Base-by-base conservation (phyloP, 2,329 filamentous ascomycete species). In the Amauroascus niger region DNA sequence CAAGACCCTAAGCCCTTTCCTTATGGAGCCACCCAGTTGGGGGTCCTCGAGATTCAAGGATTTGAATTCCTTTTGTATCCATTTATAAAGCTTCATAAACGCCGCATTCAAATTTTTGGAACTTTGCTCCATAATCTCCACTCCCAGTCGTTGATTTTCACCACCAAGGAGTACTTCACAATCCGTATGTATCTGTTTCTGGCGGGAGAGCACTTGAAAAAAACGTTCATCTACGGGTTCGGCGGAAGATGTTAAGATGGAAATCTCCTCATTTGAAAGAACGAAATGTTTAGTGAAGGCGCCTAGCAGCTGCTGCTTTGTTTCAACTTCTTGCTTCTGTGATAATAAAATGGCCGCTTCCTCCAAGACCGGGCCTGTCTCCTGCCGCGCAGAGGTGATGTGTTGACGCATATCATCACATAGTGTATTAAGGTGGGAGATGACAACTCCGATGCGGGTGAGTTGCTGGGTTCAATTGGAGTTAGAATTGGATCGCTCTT, bases 41-140 rank as follows among this genome's bases (percentile, higher is more conserved):
- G 90, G 90, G 60, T 94, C 95, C 64, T 98, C 93, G 7, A 97
- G 78, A 66, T 97, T 94, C 49, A 97, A 72, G 0, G 84, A 84
- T 67, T 90, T 95, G 71, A 98, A 94, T 63, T 96, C 89, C 55
- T 86, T 83, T 66, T 96, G 90, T 18, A 95, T 83, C 91, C 91
- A 98, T 62, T 88, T 83, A 70, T 95, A 96, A 2, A 98, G 78
- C 66, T 96, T 98, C 66, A 98, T 91, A 62, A 93, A 98, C 4
- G 88, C 91, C 14, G 84, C 78, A 63, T 95, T 93, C 48, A 98
- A 78, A 57, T 88, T 82, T 55, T 88, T 88, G 0, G 89, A 90
- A 53, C 84, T 91, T 67, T 91, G 82, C 58, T 96, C 91, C 78
- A 97, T 90, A 47, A 97, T 80, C 62, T 97, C 90, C 3, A 94